A percentile compares a stretch with the other conserved stretches of the same genome.
phyloP scores from a whole-genome alignment of 176 grass and related monocot species.

The Zoysia pacifica region DNA sequence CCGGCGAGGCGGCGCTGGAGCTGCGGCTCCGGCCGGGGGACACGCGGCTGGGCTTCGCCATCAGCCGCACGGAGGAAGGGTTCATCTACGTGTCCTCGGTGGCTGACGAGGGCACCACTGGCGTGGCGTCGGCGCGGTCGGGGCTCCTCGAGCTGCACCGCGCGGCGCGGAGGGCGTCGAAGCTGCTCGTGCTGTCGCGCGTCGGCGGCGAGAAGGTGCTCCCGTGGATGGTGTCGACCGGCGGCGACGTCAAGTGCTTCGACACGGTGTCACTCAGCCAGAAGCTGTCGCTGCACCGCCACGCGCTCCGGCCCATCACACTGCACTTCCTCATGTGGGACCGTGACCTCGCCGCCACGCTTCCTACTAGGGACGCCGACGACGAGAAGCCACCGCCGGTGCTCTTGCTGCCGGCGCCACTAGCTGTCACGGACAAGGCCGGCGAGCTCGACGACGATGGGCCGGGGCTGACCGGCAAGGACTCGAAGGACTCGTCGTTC shows the following conservation, averaged over 20 bases:
- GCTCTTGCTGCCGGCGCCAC: slow-evolving; percentile 17
- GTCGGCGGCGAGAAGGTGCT: slow-evolving; percentile 84
- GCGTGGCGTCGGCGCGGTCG: slow-evolving; percentile 64
- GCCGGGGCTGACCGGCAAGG: slow-evolving; percentile 18
- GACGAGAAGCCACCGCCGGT: slow-evolving; percentile 32
- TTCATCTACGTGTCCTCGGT: slow-evolving; percentile 96
- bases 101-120: slow-evolving; percentile 63
- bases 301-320: slow-evolving; percentile 77
- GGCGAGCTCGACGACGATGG: slow-evolving; percentile 37
- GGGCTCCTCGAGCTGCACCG: slow-evolving; percentile 70
- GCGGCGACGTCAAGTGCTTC: slow-evolving; percentile 81
- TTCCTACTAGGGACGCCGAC: neutral
- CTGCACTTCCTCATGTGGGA: slow-evolving; percentile 92
- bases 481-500: slow-evolving; percentile 61
- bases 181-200: slow-evolving; percentile 74
- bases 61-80: slow-evolving; percentile 92
- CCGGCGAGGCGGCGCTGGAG: slow-evolving; percentile 67
- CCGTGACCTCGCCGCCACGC: neutral
- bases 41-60: slow-evolving; percentile 81
- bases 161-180: slow-evolving; percentile 52
- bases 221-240: slow-evolving; percentile 73
- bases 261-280: slow-evolving; percentile 98
- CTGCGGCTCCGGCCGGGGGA: slow-evolving; percentile 67
- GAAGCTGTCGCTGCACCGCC: slow-evolving; percentile 90
- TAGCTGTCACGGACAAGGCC: neutral